phyloP scores from a whole-genome alignment of 306 rosid species.

The Begonia peltatifolia region DNA sequence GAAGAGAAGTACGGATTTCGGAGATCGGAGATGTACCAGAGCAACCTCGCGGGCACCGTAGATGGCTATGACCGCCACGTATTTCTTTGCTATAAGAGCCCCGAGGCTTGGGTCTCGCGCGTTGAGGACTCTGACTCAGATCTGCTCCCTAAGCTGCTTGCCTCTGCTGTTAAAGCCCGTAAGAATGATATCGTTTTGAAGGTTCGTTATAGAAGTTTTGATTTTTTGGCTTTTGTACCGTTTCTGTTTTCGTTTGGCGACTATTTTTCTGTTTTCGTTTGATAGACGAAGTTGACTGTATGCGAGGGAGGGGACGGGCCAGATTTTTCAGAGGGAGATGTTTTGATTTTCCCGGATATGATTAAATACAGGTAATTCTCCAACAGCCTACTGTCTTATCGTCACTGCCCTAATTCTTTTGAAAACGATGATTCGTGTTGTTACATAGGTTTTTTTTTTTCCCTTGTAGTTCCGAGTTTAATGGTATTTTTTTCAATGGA shows the following conservation, averaged over 20 bases:
- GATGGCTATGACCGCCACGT: conserved; percentile 73
- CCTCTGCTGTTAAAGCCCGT: conserved; percentile 36
- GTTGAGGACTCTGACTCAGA: conserved; percentile 62
- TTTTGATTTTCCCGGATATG: conserved; percentile 81
- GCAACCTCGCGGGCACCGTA: conserved; percentile 55
- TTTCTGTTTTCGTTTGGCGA: background rate
- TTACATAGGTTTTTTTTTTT: too few relatives aligned
- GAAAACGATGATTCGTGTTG: too few relatives aligned
- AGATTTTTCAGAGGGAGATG: conserved; percentile 55
- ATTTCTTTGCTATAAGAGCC: conserved; percentile 71
- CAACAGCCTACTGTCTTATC: background rate
- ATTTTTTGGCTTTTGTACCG: background rate
- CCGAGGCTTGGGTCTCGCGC: conserved; percentile 49
- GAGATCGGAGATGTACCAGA: conserved; percentile 75
- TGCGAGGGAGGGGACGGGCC: conserved; percentile 55
- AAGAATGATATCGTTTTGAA: conserved; percentile 24
- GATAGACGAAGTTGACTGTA: conserved; percentile 62
- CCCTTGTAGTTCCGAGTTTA: too few relatives aligned
- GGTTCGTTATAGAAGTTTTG: background rate
- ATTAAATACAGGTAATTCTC: conserved; percentile 47
- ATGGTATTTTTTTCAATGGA: too few relatives aligned
- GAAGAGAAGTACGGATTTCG: conserved; percentile 56
- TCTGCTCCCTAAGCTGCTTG: conserved; percentile 50
- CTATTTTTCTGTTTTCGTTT: conserved; percentile 1
- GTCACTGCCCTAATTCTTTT: too few relatives aligned